A percentile compares a stretch with the other conserved stretches of the same genome.
phyloP scores from a whole-genome alignment of 768 basidiomycete species.

The Mrakia frigida region DNA sequence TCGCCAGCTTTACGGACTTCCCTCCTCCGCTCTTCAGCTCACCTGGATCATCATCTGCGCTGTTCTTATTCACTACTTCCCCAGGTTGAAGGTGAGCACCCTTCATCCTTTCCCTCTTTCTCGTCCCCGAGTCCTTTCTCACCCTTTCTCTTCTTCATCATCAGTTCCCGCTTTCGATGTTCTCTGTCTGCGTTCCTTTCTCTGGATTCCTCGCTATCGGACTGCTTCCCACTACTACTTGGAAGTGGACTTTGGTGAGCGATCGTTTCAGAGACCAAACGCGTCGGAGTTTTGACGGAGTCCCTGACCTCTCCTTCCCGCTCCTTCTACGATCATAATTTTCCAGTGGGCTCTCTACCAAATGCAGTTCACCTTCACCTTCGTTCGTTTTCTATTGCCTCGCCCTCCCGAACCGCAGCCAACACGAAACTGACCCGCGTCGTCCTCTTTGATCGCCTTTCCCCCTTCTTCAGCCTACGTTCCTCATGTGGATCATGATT shows the following conservation, averaged over 20 bases:
- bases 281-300: too few relatives aligned
- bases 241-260: background rate
- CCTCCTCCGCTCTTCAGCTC: slow-evolving; percentile 13
- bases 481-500: slow-evolving; percentile 35
- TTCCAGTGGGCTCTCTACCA: background rate
- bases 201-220: background rate
- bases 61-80: slow-evolving; percentile 23
- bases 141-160: background rate
- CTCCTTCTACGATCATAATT: too few relatives aligned
- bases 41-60: slow-evolving; percentile 31
- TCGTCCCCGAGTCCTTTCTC: background rate
- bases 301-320: too few relatives aligned
- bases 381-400: background rate
- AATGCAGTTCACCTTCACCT: slow-evolving; percentile 1
- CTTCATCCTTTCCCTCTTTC: background rate
- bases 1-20: slow-evolving; percentile 15
- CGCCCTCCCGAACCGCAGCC: background rate
- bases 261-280: too few relatives aligned
- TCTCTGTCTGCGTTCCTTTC: background rate
- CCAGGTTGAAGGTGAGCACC: background rate
- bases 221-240: background rate
- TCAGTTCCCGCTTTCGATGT: background rate
- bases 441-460: slow-evolving; percentile 9
- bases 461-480: slow-evolving; percentile 1
- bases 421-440: too few relatives aligned